Evolutionary conservation across 192 early-diverging fungal species (phyloP).

Genomic region (Dissophora ornata): DNA sequence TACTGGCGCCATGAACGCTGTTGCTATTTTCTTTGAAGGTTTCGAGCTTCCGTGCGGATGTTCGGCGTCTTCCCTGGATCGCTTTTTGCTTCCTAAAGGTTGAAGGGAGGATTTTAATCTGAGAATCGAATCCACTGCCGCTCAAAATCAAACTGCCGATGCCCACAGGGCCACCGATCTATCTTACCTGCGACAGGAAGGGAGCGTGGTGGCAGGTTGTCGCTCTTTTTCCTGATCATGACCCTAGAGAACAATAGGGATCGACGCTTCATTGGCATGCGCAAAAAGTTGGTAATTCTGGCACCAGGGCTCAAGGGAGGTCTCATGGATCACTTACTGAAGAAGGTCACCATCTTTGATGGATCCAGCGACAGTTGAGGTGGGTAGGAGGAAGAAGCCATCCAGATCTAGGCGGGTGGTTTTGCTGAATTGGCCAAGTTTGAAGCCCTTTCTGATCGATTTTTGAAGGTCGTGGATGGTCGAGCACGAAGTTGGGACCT

Average conservation of each 20-base stretch:
- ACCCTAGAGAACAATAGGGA: constrained; percentile 8
- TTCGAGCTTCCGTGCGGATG: background rate
- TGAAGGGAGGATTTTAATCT: background rate
- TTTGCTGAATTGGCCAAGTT: constrained; percentile 27
- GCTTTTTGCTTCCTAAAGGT: constrained; percentile 22
- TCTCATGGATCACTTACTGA: constrained; percentile 18
- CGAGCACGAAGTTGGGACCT: constrained; percentile 35
- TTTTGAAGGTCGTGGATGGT: constrained; percentile 39
- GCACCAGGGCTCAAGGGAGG: background rate
- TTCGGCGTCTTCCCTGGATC: constrained; percentile 8
- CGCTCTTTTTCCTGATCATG: constrained; percentile 30
- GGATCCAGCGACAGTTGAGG: constrained; percentile 24
- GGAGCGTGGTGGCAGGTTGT: constrained; percentile 17
- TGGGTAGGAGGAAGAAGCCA: constrained; percentile 43
- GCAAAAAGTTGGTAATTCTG: background rate
- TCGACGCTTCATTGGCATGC: background rate
- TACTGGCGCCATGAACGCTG: too few relatives aligned
- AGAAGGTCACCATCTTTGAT: constrained; percentile 43
- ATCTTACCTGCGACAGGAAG: constrained; percentile 30
- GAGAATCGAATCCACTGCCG: background rate
- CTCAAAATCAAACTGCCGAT: too few relatives aligned
- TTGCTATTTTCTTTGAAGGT: too few relatives aligned
- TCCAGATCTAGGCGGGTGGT: constrained; percentile 48
- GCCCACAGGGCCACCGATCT: too few relatives aligned
- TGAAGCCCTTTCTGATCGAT: constrained; percentile 44